A percentile compares a stretch with the other conserved stretches of the same genome.
phyloP scores from a whole-genome alignment of 495 filamentous ascomycete genomes.

The Daldinia concentrica region DNA sequence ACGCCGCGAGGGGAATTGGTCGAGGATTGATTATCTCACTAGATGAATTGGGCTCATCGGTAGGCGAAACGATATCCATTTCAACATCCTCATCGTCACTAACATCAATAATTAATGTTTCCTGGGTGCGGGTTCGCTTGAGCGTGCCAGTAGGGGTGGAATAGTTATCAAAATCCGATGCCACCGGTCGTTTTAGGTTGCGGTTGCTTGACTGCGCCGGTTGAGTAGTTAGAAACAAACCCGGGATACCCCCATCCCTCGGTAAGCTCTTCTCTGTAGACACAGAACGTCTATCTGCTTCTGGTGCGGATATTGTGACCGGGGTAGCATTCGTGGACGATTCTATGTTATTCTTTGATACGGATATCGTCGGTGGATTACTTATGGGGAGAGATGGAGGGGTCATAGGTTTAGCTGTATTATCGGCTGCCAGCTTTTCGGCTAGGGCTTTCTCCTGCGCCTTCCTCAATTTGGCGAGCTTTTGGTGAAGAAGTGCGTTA shows the following conservation, averaged over 20 bases:
- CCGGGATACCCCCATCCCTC: constrained; percentile 40
- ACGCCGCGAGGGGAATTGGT: constrained; percentile 52
- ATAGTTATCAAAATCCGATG: constrained; percentile 79
- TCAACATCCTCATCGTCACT: constrained; percentile 65
- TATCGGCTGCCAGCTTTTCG: constrained; percentile 28
- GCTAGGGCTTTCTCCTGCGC: constrained; percentile 51
- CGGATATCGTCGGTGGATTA: neutral
- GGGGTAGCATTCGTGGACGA: neutral
- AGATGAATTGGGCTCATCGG: constrained; percentile 46
- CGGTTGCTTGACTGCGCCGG: constrained; percentile 26
- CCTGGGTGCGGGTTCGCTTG: constrained; percentile 67
- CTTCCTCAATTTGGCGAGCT: constrained; percentile 59
- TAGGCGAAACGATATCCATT: constrained; percentile 60
- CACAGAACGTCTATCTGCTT: constrained; percentile 17
- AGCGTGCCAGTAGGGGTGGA: constrained; percentile 53
- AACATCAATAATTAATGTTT: constrained; percentile 78
- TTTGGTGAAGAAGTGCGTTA: constrained; percentile 56
- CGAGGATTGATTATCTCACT: constrained; percentile 38
- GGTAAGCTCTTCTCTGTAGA: constrained; percentile 23
- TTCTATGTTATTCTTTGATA: neutral
- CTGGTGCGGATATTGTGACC: neutral
- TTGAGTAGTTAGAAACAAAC: constrained; percentile 38
- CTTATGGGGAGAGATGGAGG: neutral
- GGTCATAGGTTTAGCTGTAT: constrained; percentile 10
- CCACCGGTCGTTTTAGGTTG: constrained; percentile 81